Conservation (phyloP, 352 stramenopile genomes). For the Phytophthora europaea region DNA sequence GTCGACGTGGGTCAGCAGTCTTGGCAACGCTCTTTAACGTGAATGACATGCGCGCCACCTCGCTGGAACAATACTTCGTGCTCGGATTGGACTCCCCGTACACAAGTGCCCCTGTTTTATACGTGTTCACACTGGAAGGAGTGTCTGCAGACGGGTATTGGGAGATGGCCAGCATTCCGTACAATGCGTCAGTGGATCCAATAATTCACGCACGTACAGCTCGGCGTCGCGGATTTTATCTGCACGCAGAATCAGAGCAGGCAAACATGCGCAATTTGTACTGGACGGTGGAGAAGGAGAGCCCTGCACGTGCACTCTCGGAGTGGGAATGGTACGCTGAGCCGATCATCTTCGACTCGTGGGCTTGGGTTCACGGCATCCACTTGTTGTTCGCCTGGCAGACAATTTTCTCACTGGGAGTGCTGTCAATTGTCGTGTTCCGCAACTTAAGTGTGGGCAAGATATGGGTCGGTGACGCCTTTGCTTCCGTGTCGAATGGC, state of each 20-base stretch:
- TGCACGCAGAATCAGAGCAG: constrained; percentile 43
- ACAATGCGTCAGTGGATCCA: constrained; percentile 22
- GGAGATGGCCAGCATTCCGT: constrained; percentile 28
- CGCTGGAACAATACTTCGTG: constrained; percentile 34
- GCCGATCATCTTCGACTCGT: constrained; percentile 51
- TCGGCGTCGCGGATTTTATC: constrained; percentile 48
- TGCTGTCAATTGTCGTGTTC: constrained; percentile 45
- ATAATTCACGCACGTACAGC: constrained; percentile 38
- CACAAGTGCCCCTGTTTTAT: constrained; percentile 15
- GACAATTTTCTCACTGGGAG: constrained; percentile 33
- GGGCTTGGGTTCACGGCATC: constrained; percentile 54
- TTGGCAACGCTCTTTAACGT: constrained; percentile 38
- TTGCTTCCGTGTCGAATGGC: constrained; percentile 43
- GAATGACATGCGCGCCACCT: constrained; percentile 32
- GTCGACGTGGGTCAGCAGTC: constrained; percentile 21
- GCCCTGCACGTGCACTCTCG: constrained; percentile 28
- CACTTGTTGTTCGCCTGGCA: constrained; percentile 45
- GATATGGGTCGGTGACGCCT: constrained; percentile 56
- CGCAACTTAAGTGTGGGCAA: constrained; percentile 45
- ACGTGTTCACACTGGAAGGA: constrained; percentile 27
- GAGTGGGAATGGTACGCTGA: constrained; percentile 40
- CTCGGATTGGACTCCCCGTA: constrained; percentile 42
- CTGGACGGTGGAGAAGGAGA: constrained; percentile 38
- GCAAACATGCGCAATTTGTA: constrained; percentile 43
- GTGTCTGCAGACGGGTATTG: constrained; percentile 27